phyloP scores from a whole-genome alignment of 306 rosid species.

The Cicer arietinum region DNA sequence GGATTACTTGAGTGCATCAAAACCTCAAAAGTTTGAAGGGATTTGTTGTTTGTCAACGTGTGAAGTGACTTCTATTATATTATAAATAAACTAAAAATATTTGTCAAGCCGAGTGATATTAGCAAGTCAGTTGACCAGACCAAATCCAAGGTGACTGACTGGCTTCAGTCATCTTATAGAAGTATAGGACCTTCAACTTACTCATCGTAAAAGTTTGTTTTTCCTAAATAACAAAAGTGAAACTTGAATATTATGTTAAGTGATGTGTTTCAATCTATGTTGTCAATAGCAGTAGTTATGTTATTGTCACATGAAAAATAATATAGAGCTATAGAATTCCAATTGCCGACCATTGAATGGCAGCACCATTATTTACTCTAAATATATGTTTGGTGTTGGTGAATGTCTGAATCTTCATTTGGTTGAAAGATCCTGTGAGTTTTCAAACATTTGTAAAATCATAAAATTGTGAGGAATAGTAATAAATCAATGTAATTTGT shows the following conservation, averaged over 20 bases:
- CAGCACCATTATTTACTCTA: neutral
- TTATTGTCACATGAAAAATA: constrained; percentile 21
- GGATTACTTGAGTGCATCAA: constrained; percentile 20
- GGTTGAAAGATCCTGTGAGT: constrained; percentile 1
- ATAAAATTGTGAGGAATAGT: neutral
- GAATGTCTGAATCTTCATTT: constrained; percentile 22
- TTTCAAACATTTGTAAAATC: constrained; percentile 17
- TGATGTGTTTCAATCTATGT: neutral
- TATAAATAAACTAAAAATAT: neutral
- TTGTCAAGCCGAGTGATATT: constrained; percentile 18
- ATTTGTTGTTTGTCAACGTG: constrained; percentile 9
- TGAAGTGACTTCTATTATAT: constrained; percentile 23
- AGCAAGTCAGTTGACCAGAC: constrained; percentile 44
- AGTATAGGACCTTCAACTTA: constrained; percentile 18
- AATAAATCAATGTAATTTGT: constrained; percentile 3
- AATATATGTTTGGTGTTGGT: neutral
- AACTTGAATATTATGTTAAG: neutral
- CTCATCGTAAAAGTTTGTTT: constrained; percentile 23
- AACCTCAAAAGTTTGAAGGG: constrained; percentile 9
- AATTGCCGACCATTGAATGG: neutral
- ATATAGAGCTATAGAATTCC: constrained; percentile 3
- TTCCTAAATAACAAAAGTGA: neutral
- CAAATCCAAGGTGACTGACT: constrained; percentile 42
- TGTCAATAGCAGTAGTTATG: neutral
- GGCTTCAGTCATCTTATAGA: constrained; percentile 40